Evolutionary conservation across 257 asterid species (phyloP).

Genomic region (Scutellaria minor): DNA sequence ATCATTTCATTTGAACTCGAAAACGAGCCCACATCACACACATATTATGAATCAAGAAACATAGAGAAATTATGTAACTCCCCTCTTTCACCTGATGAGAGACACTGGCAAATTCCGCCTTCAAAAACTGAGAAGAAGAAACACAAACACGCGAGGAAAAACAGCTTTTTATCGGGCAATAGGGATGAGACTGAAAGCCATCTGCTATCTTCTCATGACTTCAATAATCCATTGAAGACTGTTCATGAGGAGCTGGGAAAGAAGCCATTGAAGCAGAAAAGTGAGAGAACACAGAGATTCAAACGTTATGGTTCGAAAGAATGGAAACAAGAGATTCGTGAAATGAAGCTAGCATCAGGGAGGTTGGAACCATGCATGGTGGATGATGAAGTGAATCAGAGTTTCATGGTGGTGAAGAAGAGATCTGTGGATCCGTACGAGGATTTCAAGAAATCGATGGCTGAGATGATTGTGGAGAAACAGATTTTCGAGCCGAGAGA

Average conservation of each 20-base stretch:
- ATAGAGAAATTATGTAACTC: too few species aligned
- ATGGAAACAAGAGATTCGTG: conserved; percentile 30
- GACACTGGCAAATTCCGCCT: conserved; percentile 22
- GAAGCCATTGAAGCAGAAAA: conserved; percentile 30
- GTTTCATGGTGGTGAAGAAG: conserved; percentile 71
- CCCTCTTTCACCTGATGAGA: background rate
- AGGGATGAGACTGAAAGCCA: conserved; percentile 45
- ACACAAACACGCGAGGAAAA: conserved; percentile 1
- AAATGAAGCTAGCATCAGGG: background rate
- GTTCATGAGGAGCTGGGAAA: conserved; percentile 17
- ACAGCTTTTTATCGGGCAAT: background rate
- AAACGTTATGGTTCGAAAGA: conserved; percentile 39
- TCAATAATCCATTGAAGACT: background rate
- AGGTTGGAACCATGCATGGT: conserved; percentile 33
- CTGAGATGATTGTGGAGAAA: conserved; percentile 75
- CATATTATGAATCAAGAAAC: too few species aligned
- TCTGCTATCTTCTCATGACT: conserved; percentile 37
- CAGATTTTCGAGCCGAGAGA: conserved; percentile 63
- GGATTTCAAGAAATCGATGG: conserved; percentile 87
- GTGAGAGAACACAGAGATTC: conserved; percentile 31
- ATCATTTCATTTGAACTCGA: background rate
- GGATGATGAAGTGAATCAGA: conserved; percentile 42
- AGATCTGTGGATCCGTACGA: conserved; percentile 66
- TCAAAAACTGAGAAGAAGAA: conserved; percentile 28
- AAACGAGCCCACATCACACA: background rate